Evolutionary conservation across 2,329 filamentous ascomycete genomes (phyloP), one percentile per base, ranked within the genome.

Genomic region (Sclerotinia subarctica): DNA sequence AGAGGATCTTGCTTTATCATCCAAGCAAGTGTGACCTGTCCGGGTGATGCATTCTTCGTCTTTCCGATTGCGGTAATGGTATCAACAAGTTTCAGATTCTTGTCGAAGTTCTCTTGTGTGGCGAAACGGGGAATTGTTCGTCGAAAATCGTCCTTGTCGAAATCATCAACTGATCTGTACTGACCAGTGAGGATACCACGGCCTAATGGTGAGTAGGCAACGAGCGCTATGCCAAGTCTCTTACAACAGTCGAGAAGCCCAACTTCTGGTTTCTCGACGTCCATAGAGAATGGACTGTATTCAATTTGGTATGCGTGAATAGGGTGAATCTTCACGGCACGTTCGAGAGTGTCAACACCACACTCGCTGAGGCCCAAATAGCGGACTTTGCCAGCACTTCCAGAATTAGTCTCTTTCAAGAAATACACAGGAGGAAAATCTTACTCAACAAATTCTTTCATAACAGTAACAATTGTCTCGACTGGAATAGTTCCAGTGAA

Each of bases 11-110:
- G 86, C 7, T 82, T 82, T 70, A 88, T 73, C 69, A 90, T 73
- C 87, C 88, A 90, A 0, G 87, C 87, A 47, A 90, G 79, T 3
- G 85, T 83, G 38, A 91, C 74, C 74, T 91, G 83, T 1, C 80
- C 81, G 0, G 85, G 73, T 0, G 87, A 87, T 54, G 79, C 80
- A 21, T 73, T 81, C 77, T 90, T 88, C 67, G 76, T 78, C 56
- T 81, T 77, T 0, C 85, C 85, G 11, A 88, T 74, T 10, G 74
- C 78, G 2, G 77, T 74, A 62, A 89, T 79, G n/a, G 75, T 76
- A 42, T 84, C 82, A 4, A 86, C 81, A 5, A 88, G 76, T 69
- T 79, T 77, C 13, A 88, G 70, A 70, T 88, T 89, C 76, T 84
- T 84, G 5, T 74, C 76, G 71, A 88, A 84, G 71, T 87, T 84